Base-by-base conservation (phyloP, 495 filamentous ascomycete species). In the Acidomyces sp. region DNA sequence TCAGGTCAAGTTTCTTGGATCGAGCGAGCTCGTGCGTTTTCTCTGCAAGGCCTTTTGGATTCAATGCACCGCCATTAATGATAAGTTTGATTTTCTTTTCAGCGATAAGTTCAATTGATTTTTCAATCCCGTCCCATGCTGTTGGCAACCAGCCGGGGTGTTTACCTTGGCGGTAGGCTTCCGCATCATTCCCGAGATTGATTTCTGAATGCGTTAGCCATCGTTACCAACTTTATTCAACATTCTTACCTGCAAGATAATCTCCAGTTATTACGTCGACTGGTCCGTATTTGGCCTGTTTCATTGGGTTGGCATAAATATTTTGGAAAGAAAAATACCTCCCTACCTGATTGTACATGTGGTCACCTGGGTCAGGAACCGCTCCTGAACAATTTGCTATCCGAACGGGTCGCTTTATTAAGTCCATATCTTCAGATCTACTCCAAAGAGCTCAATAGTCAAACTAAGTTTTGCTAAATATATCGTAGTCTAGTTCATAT, bases 61-160 rank as follows among this genome's bases (percentile, higher is more conserved):
- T 56, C 5, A 63, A 31, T 6, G 57, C 59, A 6, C 65, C 65
- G 3, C 63, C 65, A 34, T 67, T 68, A 40, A 66, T 59, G 15
- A 64, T 46, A 5, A 67, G 51, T 36, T 59, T 58, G 38, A 67
- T 64, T 1, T 53, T 40, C 46, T 65, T 66, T 22, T 58, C 33
- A 3, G 55, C 53, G 16, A 68, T 55, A 0, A 65, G 46, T 12
- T 68, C 52, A 19, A 71, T 58, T 2, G 59, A 62, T 32, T 66
- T 57, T 34, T 61, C 47, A 19, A 68, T 29, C 2, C 62, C 64
- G 9, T 65, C 58, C 65, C 63, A 68, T 2, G 64, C 65, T 7
- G 62, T 67, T 23, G 51, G 46, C 37, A 64, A 60, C 37, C 57
- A 62, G 2, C 64, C 62, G 1, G 56, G 52, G 46, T 67, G 55